Percentiles rank a stretch among this genome's conserved stretches.
phyloP scores from a whole-genome alignment of 371 early-diverging fungal species.

The Mycotypha africana region DNA sequence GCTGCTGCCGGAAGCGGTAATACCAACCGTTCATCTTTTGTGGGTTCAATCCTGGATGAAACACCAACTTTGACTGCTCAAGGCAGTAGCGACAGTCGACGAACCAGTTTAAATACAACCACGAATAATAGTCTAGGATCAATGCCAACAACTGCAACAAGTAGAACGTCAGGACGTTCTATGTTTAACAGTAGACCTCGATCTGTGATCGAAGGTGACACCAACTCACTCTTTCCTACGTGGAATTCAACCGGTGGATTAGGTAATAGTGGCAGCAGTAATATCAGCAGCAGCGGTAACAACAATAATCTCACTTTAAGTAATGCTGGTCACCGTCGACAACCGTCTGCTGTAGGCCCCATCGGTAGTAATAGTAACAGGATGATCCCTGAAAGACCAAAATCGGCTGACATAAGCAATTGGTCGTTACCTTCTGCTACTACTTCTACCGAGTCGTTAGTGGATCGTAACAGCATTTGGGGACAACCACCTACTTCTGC shows the following conservation, averaged over 20 bases:
- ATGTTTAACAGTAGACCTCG: slow-evolving; percentile 24
- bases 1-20: too few relatives aligned
- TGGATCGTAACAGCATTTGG: background rate
- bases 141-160: too few relatives aligned
- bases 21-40: slow-evolving; percentile 1
- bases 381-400: slow-evolving; percentile 34
- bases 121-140: background rate
- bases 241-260: slow-evolving; percentile 8
- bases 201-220: slow-evolving; percentile 30
- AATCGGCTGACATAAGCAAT: slow-evolving; percentile 59
- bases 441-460: slow-evolving; percentile 6
- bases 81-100: slow-evolving; percentile 2
- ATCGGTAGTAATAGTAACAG: slow-evolving; percentile 22
- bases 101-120: background rate
- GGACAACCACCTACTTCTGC: background rate
- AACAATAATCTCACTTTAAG: background rate
- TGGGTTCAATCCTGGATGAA: slow-evolving; percentile 11
- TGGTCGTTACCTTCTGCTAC: slow-evolving; percentile 45
- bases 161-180: slow-evolving; percentile 15
- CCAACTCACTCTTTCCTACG: slow-evolving; percentile 11
- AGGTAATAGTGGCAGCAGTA: background rate
- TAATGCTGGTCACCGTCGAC: background rate
- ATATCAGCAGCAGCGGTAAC: background rate
- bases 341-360: slow-evolving; percentile 11
- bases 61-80: background rate